Evolutionary conservation across 2,329 filamentous ascomycete genomes (phyloP), one percentile per base, ranked within the genome.

Genomic region (Paraphoma chrysanthemicola): DNA sequence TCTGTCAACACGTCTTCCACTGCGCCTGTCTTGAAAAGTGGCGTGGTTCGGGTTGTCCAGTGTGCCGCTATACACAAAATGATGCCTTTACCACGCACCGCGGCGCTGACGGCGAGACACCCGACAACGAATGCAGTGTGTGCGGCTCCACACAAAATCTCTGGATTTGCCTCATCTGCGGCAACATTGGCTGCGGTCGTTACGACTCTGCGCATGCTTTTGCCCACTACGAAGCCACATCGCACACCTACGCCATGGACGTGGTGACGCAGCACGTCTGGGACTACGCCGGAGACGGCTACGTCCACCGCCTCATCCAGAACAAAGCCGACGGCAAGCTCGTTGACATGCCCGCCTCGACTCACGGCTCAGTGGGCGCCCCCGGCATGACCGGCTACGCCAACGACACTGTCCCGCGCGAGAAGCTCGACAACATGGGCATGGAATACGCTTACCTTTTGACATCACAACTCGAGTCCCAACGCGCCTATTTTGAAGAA

Each of bases 1-100:
- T 96, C 30, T 99, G 95, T 73, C 94, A 98, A 70, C 95, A 99
- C 70, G 92, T 98, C 49, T 99, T 99, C 73, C 95, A 99, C 75
- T 98, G 95, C 73, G 93, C 90, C 1, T 99, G 95, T 77, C 83
- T 99, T 0, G 91, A 97, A 71, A 98, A 95, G 73, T 99, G 95
- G 95, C 92, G 91, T 72, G 93, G 94, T 4, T 90, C 89, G 28
- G 94, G 94, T 4, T 99, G 95, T 72, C 95, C 95, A 0, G 93
- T 99, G 6, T 99, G 95, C 70, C 88, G 95, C 33, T 97, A 96
- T 69, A 96, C 93, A 1, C 88, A 90, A 68, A 86, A 87, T 45
- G 82, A 85, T 57, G 78, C 75, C 30, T 67, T 76, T 33, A 63
- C 61, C 5, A 62, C 64, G 12, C 69, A 69, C 38, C 68, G 65